Evolutionary conservation across 2,329 filamentous ascomycete genomes (phyloP).

Genomic region (Emydomyces testavorans): DNA sequence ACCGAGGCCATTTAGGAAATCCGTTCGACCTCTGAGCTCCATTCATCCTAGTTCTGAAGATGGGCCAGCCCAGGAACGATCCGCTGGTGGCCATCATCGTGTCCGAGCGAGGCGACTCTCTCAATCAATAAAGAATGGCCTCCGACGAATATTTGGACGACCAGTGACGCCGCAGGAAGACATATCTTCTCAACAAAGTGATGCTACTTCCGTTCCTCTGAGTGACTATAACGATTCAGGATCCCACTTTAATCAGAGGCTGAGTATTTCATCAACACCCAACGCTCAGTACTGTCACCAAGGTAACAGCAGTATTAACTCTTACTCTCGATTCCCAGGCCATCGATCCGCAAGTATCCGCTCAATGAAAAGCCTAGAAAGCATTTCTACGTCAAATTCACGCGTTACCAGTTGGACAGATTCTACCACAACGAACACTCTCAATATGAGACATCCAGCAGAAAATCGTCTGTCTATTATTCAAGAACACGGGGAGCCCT

Average conservation of each 20-base stretch:
- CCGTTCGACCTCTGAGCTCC: constrained; percentile 22
- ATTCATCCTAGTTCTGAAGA: not conserved
- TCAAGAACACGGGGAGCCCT: constrained; percentile 30
- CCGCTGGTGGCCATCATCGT: constrained; percentile 17
- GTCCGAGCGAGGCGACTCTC: constrained; percentile 31
- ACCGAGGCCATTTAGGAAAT: constrained; percentile 27
- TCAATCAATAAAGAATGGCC: constrained; percentile 31
- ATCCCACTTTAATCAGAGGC: not conserved
- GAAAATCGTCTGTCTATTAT: constrained; percentile 35
- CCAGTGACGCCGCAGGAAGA: constrained; percentile 20
- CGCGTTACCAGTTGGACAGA: constrained; percentile 42
- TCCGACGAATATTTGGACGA: constrained; percentile 33
- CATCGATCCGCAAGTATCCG: constrained; percentile 18
- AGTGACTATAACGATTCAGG: constrained; percentile 17
- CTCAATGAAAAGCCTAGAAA: constrained; percentile 25
- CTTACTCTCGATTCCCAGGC: not conserved
- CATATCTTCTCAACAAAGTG: constrained; percentile 20
- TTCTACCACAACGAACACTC: constrained; percentile 35
- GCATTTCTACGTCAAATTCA: constrained; percentile 29
- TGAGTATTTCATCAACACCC: not conserved
- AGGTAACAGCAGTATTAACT: not conserved
- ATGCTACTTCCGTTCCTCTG: constrained; percentile 20
- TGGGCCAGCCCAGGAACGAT: constrained; percentile 14
- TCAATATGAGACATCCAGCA: constrained; percentile 25
- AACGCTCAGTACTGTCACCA: not conserved